phyloP scores from a whole-genome alignment of 768 basidiomycete species.

The Rhizopogon vinicolor region DNA sequence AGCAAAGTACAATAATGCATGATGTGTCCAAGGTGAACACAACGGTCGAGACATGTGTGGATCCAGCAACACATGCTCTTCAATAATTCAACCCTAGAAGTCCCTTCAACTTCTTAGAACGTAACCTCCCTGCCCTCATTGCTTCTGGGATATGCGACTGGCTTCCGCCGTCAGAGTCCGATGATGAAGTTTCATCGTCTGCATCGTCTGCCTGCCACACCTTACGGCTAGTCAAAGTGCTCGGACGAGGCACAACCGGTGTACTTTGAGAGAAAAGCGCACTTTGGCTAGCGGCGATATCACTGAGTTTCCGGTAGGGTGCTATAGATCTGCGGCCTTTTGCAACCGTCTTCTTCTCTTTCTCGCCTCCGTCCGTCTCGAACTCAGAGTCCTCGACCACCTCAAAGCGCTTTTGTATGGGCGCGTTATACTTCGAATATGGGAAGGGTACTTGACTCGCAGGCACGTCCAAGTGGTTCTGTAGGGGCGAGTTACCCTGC shows the following conservation, averaged over 20 bases:
- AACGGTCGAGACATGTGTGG: neutral
- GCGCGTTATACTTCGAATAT: slow-evolving; percentile 40
- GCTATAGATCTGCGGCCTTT: slow-evolving; percentile 7
- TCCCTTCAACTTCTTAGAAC: slow-evolving; percentile 22
- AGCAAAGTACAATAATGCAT: no score
- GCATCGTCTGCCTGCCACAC: slow-evolving; percentile 13
- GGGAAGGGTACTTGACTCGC: slow-evolving; percentile 52
- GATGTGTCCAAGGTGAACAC: neutral
- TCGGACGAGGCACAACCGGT: slow-evolving; percentile 20
- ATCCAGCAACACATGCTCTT: neutral
- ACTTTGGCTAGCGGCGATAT: slow-evolving; percentile 37
- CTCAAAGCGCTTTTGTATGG: slow-evolving; percentile 9
- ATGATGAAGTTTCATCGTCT: slow-evolving; percentile 33
- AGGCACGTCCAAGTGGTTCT: slow-evolving; percentile 7
- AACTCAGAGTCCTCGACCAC: slow-evolving; percentile 27
- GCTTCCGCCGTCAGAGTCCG: slow-evolving; percentile 31
- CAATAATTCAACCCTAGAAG: neutral
- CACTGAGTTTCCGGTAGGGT: slow-evolving; percentile 45
- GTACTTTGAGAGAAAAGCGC: slow-evolving; percentile 32
- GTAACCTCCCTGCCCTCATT: slow-evolving; percentile 45
- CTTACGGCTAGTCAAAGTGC: slow-evolving; percentile 21
- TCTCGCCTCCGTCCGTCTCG: slow-evolving; percentile 24
- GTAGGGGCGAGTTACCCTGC: slow-evolving; percentile 27
- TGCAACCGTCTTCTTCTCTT: slow-evolving; percentile 15
- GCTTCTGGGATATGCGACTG: slow-evolving; percentile 53